Evolutionary conservation across 139 green algal genomes (phyloP), one percentile per base, ranked within the genome.

Genomic region (Desmodesmus armatus): DNA sequence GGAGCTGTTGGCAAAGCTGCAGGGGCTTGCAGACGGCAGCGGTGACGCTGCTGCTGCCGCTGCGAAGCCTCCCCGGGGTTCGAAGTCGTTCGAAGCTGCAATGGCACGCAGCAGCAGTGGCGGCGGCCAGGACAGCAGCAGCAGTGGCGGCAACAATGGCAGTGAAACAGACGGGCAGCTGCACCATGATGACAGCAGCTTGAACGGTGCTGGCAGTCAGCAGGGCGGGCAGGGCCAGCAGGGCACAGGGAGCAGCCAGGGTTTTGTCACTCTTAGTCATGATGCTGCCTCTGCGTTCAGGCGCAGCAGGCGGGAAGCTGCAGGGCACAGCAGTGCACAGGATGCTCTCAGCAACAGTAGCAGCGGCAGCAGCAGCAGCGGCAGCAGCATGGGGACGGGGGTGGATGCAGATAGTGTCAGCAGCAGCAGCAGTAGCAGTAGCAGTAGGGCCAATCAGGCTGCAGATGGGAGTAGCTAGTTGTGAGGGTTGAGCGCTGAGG

Each of bases 371-470:
- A 33, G 63, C 47, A 21, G 62, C 9, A 35, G 62, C n/a, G 11
- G 62, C 9, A 72, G 15, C 11, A 9, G 9, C 62, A 31, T 41
- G n/a, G n/a, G 62, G 9, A 72, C n/a, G 15, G 17, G 9, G 62
- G 7, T 9, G 17, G 43, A 11, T 58, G 25, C 27, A 33, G 55
- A 44, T 37, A 78, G 43, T 37, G 19, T n/a, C 23, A 78, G 23
- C 17, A 31, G 7, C 27, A 58, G 70, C 70, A 78, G 70, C 70
- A 58, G 70, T 37, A 78, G 70, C 37, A 58, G 70, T 37, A 78
- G 70, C 41, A 78, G 70, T 33, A 44, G 29, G n/a, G n/a, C n/a
- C n/a, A n/a, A n/a, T n/a, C n/a, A n/a, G n/a, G 53, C 53, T n/a
- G 53, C 53, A 65, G 53, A 19, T n/a, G 53, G 53, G 53, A 65